Evolutionary conservation across 495 filamentous ascomycete genomes (phyloP), one percentile per base, ranked within the genome.

Genomic region (Talaromyces borbonicus): DNA sequence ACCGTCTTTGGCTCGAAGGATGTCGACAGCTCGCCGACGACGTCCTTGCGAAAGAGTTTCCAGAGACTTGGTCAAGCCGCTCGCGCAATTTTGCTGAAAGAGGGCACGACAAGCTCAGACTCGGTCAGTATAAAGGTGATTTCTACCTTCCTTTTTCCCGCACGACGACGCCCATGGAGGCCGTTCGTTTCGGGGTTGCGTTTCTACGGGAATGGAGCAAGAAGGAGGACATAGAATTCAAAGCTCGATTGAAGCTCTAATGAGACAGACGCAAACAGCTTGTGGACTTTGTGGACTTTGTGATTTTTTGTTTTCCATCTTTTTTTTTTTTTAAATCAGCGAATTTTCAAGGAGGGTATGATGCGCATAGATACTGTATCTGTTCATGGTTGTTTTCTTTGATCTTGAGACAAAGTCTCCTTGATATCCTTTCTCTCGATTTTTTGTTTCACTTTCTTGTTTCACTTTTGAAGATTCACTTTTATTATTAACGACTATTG

Each of bases 151-250:
- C 72, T 0, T 47, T 76, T 16, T 58, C 60, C 18, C 60, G 58
- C 12, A 55, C 59, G 15, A 69, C 58, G 29, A 62, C 62, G 7
- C 63, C 67, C 8, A 56, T 74, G 19, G 70, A 76, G 49, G 65
- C 69, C 4, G 66, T 73, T 5, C 65, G 71, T 1, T 67, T 74
- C 47, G 66, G 65, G 19, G 59, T 60, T 50, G 55, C 60, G 19
- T 48, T 74, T 22, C 51, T 75, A 35, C 60, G 56, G 22, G 72
- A 75, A 46, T 74, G 68, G 65, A 71, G 69, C 31, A 43, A 40
- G 20, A 66, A 63, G 22, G 64, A 74, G 56, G 56, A 55, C 2
- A 58, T 74, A 14, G 56, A 66, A 0, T 73, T 69, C 64, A 54
- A 59, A 33, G 58, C 60, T 15, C 61, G 43, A 6, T 35, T 46